Evolutionary conservation across 1,284 basidiomycete species (phyloP), one percentile per base, ranked within the genome.

Genomic region (Sporisorium scitamineum): DNA sequence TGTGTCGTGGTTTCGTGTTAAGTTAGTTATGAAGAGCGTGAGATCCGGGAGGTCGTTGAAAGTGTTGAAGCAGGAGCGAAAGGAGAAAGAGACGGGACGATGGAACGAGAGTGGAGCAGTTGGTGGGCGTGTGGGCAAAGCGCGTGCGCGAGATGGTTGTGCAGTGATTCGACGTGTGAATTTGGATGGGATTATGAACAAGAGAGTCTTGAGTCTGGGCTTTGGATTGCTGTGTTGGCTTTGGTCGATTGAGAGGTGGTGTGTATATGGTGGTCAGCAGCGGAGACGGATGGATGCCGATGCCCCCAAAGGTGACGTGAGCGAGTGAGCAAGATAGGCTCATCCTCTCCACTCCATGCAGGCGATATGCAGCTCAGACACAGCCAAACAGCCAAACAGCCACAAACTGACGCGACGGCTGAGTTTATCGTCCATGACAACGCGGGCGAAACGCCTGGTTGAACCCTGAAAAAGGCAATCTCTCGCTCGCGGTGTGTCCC

Each of bases 351-450:
- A n/a, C n/a, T n/a, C n/a, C n/a, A 48, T 18, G 47, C 14, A 16
- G 47, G 3, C 14, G 16, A n/a, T 48, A 13, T 29, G 29, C 51
- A n/a, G n/a, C n/a, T n/a, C n/a, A n/a, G n/a, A n/a, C n/a, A 22
- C 27, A 6, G 24, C 29, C 48, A 27, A n/a, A n/a, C n/a, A n/a
- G n/a, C n/a, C 45, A 47, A 24, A 27, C 22, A 50, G 14, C 31
- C 50, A 39, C 51, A 52, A 52, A 8, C 50, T 34, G 51, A 53
- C 51, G 51, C 51, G 51, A 53, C 51, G 29, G 29, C 13, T 24
- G n/a, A 22, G 20, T 24, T 24, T 24, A 5, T 3, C 6, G 5
- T 16, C 45, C n/a, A 34, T 20, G 14, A 16, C 26, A 27, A 27
- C 47, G 27, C 47, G 26, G 26, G 3, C 47, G 18, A 24, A 27